Conservation (phyloP, 345 rosid species). For the Euphorbia tirucalli region DNA sequence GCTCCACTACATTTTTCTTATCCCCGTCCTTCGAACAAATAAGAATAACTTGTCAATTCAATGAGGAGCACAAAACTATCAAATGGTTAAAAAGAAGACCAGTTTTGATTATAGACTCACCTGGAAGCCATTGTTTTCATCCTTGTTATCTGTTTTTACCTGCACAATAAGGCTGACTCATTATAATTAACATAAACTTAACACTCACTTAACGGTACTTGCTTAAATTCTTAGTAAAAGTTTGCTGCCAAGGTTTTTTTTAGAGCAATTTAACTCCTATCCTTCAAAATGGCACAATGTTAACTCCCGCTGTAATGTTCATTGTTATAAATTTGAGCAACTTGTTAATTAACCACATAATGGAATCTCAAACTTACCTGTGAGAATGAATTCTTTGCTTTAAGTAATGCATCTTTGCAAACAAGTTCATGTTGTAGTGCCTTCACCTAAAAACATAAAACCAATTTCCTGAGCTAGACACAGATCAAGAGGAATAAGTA, state of each 20-base stretch:
- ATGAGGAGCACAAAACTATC: not conserved
- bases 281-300: too few relatives aligned
- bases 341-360: not conserved
- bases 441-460: slow-evolving; percentile 37
- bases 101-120: slow-evolving; percentile 9
- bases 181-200: not conserved
- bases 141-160: slow-evolving; percentile 24
- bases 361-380: slow-evolving; percentile 25
- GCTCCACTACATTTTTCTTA: slow-evolving; percentile 21
- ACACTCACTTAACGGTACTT: not conserved
- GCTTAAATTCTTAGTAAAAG: not conserved
- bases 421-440: slow-evolving; percentile 53
- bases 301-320: too few relatives aligned
- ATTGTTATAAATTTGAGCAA: too few relatives aligned
- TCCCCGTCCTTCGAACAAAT: slow-evolving; percentile 23
- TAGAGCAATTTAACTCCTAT: too few relatives aligned
- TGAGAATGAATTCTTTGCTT: slow-evolving; percentile 30
- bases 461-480: not conserved
- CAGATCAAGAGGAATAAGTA: too few relatives aligned
- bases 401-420: slow-evolving; percentile 52
- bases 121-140: slow-evolving; percentile 16
- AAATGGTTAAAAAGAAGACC: not conserved
- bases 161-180: slow-evolving; percentile 10
- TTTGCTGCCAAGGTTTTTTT: too few relatives aligned
- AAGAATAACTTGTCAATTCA: not conserved